Percentiles rank a stretch among this genome's conserved stretches.
These are phyloP conservation scores for Scheffersomyces stipitis DNA, from an alignment of 805 yeast species.

Conservation along the genomic window DNA sequence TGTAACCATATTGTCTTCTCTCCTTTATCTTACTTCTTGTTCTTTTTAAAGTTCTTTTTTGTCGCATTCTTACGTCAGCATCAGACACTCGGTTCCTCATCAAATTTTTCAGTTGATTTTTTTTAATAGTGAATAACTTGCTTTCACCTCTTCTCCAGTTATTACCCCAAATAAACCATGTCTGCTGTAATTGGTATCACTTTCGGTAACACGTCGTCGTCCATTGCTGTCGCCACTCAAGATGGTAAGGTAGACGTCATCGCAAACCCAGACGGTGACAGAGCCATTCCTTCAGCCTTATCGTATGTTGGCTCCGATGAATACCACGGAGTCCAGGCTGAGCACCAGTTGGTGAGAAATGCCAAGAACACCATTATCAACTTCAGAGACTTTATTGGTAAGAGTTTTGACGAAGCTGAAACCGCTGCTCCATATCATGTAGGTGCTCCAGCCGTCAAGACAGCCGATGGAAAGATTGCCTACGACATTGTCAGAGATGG, in stretches of 20 bases:
- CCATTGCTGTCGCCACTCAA: conserved; percentile 80
- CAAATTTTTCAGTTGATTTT: not conserved
- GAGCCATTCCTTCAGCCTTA: conserved; percentile 89
- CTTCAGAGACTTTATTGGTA: conserved; percentile 92
- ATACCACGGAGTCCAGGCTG: conserved; percentile 96
- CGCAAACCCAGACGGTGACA: conserved; percentile 99
- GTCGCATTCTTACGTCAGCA: not conserved
- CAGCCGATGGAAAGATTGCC: conserved; percentile 63
- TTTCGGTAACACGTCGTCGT: conserved; percentile 93
- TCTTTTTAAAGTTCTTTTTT: too few species aligned
- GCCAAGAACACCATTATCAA: conserved; percentile 81
- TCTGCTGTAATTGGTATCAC: conserved; percentile 83
- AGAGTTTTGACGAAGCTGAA: conserved; percentile 67
- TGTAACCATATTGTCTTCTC: too few species aligned
- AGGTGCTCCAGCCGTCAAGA: conserved; percentile 61
- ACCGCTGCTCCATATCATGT: conserved; percentile 51
- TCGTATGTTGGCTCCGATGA: conserved; percentile 94
- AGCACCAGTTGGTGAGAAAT: conserved; percentile 89
- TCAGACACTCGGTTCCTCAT: not conserved
- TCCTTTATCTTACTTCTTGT: too few species aligned
- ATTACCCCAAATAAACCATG: conserved; percentile 22
- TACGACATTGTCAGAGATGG: conserved; percentile 58
- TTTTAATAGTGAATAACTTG: too few species aligned
- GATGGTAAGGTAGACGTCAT: conserved; percentile 96
- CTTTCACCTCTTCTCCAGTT: too few species aligned